Percentiles rank a stretch among this genome's conserved stretches.
phyloP scores from a whole-genome alignment of 441 rosid genomes.

The Brassica balearica region DNA sequence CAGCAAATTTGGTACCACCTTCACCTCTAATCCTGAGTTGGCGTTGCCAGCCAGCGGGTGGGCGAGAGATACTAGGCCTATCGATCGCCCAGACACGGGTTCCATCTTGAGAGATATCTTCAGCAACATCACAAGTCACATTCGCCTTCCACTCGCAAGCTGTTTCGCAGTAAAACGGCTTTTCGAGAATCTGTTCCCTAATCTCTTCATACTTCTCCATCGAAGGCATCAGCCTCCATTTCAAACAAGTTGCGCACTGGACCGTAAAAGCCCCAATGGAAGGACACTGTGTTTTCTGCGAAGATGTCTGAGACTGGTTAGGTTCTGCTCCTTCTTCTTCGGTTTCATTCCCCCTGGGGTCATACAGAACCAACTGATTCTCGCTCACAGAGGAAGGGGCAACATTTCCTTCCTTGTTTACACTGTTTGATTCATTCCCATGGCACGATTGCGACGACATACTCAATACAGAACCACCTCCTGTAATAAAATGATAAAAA shows the following conservation, averaged over 20 bases:
- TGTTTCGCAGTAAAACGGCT: constrained; percentile 72
- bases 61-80: constrained; percentile 87
- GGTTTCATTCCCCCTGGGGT: constrained; percentile 50
- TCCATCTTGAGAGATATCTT: constrained; percentile 90
- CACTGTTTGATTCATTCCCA: background rate
- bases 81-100: constrained; percentile 96
- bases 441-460: background rate
- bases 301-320: constrained; percentile 22
- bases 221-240: constrained; percentile 96
- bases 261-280: constrained; percentile 90
- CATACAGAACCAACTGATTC: constrained; percentile 75
- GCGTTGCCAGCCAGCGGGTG: constrained; percentile 94
- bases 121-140: constrained; percentile 76
- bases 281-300: constrained; percentile 55
- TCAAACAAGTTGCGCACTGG: constrained; percentile 85
- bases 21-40: constrained; percentile 77
- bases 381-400: background rate
- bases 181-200: constrained; percentile 75
- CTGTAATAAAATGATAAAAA: background rate
- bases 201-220: constrained; percentile 90
- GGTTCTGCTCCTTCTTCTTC: constrained; percentile 23
- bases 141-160: constrained; percentile 87
- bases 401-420: constrained; percentile 10
- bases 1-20: constrained; percentile 92
- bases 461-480: constrained; percentile 18